Evolutionary conservation across 805 yeast species (phyloP).

Genomic region (Saccharomycopsis javanensis): DNA sequence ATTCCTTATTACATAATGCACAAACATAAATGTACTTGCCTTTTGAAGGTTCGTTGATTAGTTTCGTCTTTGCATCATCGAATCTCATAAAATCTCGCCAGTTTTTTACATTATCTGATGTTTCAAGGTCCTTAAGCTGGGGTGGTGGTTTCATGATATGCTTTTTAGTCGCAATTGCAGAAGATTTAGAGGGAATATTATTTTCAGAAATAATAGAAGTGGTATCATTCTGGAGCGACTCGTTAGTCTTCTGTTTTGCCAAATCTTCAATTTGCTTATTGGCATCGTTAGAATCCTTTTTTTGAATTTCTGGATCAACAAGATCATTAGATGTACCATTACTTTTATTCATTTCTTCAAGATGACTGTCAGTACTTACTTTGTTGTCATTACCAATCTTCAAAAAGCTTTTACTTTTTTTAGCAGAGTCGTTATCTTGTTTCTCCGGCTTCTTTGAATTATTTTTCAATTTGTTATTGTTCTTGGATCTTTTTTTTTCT

Average conservation of each 20-base stretch:
- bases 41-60: neutral
- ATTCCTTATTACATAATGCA: conserved; percentile 16
- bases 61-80: conserved; percentile 7
- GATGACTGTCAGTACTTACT: neutral
- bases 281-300: neutral
- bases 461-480: neutral
- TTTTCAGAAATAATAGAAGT: neutral
- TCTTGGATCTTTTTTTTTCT: neutral
- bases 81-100: conserved; percentile 16
- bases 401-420: neutral
- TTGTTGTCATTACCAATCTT: neutral
- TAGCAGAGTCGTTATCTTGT: neutral
- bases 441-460: neutral
- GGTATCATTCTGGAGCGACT: neutral
- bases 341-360: neutral
- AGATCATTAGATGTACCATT: neutral
- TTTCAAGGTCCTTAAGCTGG: neutral
- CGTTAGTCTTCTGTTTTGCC: neutral
- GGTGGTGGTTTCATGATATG: conserved; percentile 1
- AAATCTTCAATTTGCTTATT: neutral
- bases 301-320: neutral
- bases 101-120: conserved; percentile 8
- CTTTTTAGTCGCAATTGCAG: neutral
- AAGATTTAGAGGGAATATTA: neutral
- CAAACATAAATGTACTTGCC: conserved; percentile 15